Evolutionary conservation across 371 early-diverging fungal genomes (phyloP).

Genomic region (Mortierella sp.): DNA sequence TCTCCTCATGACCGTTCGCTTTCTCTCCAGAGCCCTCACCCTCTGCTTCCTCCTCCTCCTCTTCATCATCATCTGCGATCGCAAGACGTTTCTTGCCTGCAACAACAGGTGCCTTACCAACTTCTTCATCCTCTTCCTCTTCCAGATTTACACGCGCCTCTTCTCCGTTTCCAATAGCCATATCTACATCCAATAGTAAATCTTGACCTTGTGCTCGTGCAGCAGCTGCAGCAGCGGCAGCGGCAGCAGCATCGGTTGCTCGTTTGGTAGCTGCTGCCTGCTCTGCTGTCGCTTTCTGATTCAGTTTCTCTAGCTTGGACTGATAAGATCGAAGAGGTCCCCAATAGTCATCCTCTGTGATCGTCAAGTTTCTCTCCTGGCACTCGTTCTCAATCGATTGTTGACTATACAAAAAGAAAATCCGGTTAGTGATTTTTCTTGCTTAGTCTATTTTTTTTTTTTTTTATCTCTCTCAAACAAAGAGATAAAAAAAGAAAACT

Average conservation of each 20-base stretch:
- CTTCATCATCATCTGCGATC: conserved; percentile 18
- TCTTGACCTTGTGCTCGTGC: conserved; percentile 2
- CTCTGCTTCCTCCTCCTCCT: neutral
- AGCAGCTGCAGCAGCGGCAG: conserved; percentile 6
- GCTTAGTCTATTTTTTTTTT: too few species aligned
- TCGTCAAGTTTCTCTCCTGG: conserved; percentile 4
- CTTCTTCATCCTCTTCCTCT: neutral
- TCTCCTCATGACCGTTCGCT: neutral
- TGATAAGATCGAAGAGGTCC: conserved; percentile 36
- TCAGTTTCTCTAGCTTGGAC: conserved; percentile 32
- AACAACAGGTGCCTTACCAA: neutral
- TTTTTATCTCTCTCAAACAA: too few species aligned
- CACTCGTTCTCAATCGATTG: conserved; percentile 26
- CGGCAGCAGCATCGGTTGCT: conserved; percentile 19
- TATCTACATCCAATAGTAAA: conserved; percentile 12
- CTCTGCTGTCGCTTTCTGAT: conserved; percentile 28
- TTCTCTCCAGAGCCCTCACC: conserved; percentile 4
- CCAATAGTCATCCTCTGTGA: conserved; percentile 21
- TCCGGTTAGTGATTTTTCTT: too few species aligned
- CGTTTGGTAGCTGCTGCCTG: conserved; percentile 24
- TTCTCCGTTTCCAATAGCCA: neutral
- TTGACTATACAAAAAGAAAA: conserved; percentile 23
- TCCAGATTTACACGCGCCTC: neutral
- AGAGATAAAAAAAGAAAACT: neutral
- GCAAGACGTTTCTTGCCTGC: conserved; percentile 39